These are phyloP conservation scores for Solanum pimpinellifolium DNA, from an alignment of 257 asterid species.

Conservation along the genomic window DNA sequence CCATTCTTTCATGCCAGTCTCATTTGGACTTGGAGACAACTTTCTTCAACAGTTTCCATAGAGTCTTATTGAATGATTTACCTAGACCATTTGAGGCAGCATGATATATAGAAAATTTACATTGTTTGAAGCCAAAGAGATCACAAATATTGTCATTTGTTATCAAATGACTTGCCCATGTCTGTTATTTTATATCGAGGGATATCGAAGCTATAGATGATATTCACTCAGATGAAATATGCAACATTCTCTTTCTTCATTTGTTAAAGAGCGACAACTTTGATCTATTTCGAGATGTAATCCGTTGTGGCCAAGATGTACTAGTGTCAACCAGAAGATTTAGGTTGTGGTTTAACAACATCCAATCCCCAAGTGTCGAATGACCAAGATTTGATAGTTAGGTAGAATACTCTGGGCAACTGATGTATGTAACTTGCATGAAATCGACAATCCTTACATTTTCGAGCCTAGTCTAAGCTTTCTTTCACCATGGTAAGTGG, in stretches of 20 bases:
- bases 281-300: neutral
- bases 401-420: neutral
- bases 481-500: neutral
- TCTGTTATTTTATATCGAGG: neutral
- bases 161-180: neutral
- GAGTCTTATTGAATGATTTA: neutral
- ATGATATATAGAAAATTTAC: too few species aligned
- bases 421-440: neutral
- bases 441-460: neutral
- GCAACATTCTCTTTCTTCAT: neutral
- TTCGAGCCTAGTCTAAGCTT: neutral
- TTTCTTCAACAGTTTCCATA: neutral
- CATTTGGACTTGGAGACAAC: neutral
- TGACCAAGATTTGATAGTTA: neutral
- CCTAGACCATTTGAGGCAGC: neutral
- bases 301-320: neutral
- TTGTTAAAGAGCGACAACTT: neutral
- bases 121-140: neutral
- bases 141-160: neutral
- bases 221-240: neutral
- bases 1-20: neutral
- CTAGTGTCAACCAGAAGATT: neutral
- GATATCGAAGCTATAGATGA: neutral
- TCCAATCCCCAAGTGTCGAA: neutral
- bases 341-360: neutral